These are phyloP conservation scores for Suhomyces yuchorum DNA, from an alignment of 1,139 yeast species.

Conservation along the genomic window DNA sequence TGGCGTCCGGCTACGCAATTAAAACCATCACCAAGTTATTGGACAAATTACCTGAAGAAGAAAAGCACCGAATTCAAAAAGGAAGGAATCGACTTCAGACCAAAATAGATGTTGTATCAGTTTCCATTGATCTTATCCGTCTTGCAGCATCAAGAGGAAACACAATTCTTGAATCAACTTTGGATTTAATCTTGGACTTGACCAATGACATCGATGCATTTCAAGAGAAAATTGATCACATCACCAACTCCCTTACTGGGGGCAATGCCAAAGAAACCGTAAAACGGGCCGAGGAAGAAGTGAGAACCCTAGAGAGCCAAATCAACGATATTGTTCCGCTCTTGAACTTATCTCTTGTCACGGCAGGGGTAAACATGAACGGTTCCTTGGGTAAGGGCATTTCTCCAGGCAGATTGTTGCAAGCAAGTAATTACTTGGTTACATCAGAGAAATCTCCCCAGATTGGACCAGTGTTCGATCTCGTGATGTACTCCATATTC, in stretches of 20 bases:
- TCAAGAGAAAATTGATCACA: conserved; percentile 48
- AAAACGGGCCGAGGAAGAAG: conserved; percentile 50
- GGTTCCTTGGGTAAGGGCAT: conserved; percentile 52
- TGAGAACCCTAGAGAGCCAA: conserved; percentile 49
- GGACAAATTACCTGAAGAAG: conserved; percentile 61
- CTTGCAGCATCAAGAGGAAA: conserved; percentile 73
- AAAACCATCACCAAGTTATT: conserved; percentile 62
- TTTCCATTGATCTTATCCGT: conserved; percentile 71
- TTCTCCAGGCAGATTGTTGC: conserved; percentile 68
- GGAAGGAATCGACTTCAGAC: conserved; percentile 53
- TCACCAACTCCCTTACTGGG: conserved; percentile 26
- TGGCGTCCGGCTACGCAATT: conserved; percentile 77
- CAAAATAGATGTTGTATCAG: conserved; percentile 63
- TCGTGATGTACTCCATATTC: conserved; percentile 65
- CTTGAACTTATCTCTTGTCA: conserved; percentile 64
- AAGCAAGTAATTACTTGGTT: conserved; percentile 56
- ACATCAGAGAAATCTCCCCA: conserved; percentile 16
- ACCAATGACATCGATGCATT: conserved; percentile 62
- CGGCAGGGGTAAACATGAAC: conserved; percentile 67
- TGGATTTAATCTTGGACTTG: conserved; percentile 57
- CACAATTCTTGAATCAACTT: conserved; percentile 59
- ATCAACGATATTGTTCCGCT: conserved; percentile 75
- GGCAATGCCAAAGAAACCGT: conserved; percentile 46
- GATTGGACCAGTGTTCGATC: conserved; percentile 63
- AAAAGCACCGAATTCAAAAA: conserved; percentile 46